Conservation (phyloP, 2,329 filamentous ascomycete genomes). For the Sclerotinia minor region DNA sequence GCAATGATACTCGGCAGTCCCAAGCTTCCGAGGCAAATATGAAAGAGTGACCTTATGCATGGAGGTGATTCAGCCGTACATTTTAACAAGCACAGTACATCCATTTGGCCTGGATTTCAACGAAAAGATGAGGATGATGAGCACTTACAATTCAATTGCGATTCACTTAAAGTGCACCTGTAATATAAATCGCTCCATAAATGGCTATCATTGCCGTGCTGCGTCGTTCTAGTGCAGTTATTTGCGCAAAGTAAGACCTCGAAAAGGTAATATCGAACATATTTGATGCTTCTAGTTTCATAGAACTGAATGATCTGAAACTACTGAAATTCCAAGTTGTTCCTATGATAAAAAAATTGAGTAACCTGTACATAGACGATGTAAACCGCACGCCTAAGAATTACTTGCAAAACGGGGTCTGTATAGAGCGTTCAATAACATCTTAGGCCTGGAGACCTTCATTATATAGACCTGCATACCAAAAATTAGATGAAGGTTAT, state of each 20-base stretch:
- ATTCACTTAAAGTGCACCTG: neutral
- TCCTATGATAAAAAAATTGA: too few species aligned
- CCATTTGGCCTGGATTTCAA: neutral
- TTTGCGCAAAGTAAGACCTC: neutral
- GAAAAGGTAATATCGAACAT: neutral
- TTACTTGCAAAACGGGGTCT: too few species aligned
- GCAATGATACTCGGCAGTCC: neutral
- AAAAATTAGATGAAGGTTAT: too few species aligned
- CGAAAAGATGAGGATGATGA: neutral
- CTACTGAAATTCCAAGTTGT: neutral
- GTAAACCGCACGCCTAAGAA: too few species aligned
- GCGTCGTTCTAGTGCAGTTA: neutral
- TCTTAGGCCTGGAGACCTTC: too few species aligned
- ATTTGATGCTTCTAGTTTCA: neutral
- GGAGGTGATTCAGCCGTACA: neutral
- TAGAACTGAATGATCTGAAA: neutral
- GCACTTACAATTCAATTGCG: neutral
- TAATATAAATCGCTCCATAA: neutral
- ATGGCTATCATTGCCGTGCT: neutral
- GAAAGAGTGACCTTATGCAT: neutral
- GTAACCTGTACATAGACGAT: too few species aligned
- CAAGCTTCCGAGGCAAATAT: neutral
- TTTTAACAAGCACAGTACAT: neutral
- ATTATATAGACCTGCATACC: too few species aligned
- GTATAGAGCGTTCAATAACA: too few species aligned